phyloP scores from a whole-genome alignment of 2,329 filamentous ascomycete genomes.

The Sphaerulina musiva region DNA sequence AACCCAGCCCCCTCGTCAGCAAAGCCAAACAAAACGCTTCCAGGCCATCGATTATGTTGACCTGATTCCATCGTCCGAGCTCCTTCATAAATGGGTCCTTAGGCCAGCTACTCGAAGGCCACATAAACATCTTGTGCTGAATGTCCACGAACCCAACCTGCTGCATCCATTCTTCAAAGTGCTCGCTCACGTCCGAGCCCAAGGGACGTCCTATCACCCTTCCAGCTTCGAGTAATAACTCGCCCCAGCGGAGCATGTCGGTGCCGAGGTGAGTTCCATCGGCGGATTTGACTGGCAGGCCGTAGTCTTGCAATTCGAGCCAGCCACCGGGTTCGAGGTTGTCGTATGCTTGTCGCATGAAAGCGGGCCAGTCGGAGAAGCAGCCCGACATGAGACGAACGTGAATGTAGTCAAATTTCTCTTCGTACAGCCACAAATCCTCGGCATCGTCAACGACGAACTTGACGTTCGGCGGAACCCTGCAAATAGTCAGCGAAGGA shows the following conservation, averaged over 20 bases:
- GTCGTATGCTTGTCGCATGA: constrained; percentile 47
- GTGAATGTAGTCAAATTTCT: constrained; percentile 53
- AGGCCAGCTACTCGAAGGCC: constrained; percentile 43
- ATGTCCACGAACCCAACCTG: constrained; percentile 42
- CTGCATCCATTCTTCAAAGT: constrained; percentile 37
- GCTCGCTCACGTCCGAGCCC: constrained; percentile 34
- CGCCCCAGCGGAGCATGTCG: constrained; percentile 32
- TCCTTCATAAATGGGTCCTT: constrained; percentile 46
- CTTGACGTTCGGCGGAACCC: constrained; percentile 54
- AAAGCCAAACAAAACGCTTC: constrained; percentile 41
- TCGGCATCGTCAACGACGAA: constrained; percentile 60
- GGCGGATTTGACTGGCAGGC: constrained; percentile 36
- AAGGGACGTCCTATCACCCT: constrained; percentile 39
- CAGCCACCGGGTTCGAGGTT: constrained; percentile 47
- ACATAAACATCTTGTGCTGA: constrained; percentile 36
- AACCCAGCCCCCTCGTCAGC: constrained; percentile 38
- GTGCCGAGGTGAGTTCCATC: constrained; percentile 34
- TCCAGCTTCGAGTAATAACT: constrained; percentile 35
- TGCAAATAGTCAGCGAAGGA: constrained; percentile 17
- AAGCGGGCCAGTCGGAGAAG: constrained; percentile 48
- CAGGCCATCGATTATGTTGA: constrained; percentile 39
- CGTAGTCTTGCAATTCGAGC: constrained; percentile 47
- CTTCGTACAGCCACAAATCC: constrained; percentile 51
- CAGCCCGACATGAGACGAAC: constrained; percentile 46
- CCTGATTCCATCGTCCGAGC: constrained; percentile 42